Evolutionary conservation across 306 rosid species (phyloP).

Genomic region (Vigna angularis): DNA sequence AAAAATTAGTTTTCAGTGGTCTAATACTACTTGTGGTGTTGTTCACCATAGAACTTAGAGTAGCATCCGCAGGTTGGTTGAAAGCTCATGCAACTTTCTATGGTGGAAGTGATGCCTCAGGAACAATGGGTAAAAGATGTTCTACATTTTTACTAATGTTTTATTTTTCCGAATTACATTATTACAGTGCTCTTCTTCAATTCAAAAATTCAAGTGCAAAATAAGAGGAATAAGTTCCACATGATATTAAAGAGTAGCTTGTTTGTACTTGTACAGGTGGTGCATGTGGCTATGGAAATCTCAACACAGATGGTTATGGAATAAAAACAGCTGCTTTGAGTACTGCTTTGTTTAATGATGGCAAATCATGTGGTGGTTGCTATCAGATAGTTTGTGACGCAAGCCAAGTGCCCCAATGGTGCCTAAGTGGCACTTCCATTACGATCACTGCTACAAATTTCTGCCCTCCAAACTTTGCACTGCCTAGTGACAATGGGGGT

Average conservation of each 20-base stretch:
- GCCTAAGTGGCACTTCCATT: conserved; percentile 57
- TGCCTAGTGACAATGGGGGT: conserved; percentile 63
- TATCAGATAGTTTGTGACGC: conserved; percentile 65
- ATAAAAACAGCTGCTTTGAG: conserved; percentile 72
- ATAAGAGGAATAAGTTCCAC: not conserved
- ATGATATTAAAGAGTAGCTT: conserved; percentile 4
- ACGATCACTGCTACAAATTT: conserved; percentile 76
- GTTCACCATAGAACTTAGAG: conserved; percentile 43
- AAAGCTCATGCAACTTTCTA: conserved; percentile 71
- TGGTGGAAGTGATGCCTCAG: conserved; percentile 77
- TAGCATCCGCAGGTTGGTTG: conserved; percentile 52
- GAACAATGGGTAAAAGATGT: conserved; percentile 63
- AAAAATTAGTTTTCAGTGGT: conserved; percentile 32
- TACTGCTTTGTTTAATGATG: conserved; percentile 63
- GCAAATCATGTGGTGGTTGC: conserved; percentile 74
- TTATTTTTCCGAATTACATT: not conserved
- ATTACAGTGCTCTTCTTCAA: not conserved
- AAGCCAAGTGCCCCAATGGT: conserved; percentile 63
- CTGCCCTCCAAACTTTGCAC: conserved; percentile 70
- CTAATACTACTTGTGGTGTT: conserved; percentile 40
- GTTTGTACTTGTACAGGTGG: conserved; percentile 56
- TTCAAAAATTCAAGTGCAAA: not conserved
- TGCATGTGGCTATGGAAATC: conserved; percentile 80
- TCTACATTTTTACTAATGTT: not conserved
- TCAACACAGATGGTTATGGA: conserved; percentile 63